Evolutionary conservation across 768 basidiomycete genomes (phyloP), one percentile per base, ranked within the genome.

Genomic region (Mycena filopes): DNA sequence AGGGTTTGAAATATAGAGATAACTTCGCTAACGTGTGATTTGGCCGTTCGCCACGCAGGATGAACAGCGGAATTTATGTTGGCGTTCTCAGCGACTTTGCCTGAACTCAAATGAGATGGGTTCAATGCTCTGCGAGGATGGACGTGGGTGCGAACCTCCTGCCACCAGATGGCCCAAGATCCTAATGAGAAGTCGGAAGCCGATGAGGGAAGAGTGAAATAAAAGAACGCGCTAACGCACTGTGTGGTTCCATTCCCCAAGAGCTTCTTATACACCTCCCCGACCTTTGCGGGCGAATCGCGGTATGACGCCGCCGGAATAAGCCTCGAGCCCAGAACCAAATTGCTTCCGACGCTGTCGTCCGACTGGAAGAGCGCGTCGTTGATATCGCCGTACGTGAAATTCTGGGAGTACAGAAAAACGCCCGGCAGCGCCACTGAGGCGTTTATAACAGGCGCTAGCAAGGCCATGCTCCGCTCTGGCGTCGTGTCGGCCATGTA

Each of bases 401-500:
- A 31, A 4, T 23, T 11, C 28, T 63, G 46, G 41, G 26, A 20
- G 12, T 66, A 43, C 15, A 53, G 13, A 0, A 72, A 45, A 9
- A 53, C 54, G 12, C 67, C 75, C 23, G 73, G 72, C 11, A 71
- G 41, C 0, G 66, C 59, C 23, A 40, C 12, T 23, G 59, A 61
- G 9, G 68, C 74, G 21, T 68, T 53, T 28, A 74, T 20, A 28
- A 75, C 74, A 1, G 75, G 72, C 36, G 61, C 40, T 42, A 74
- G 25, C n/a, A 50, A 65, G 18, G 68, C 55, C 41, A 46, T 59
- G 23, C 68, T 73, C n/a, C 41, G 51, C 12, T 45, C 62, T n/a
- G 49, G 50, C 23, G 67, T 66, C 9, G 51, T 62, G 28, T 62
- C 38, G 2, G 51, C 51, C 60, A 62, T 36, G 43, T 46, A 63